Evolutionary conservation across 768 basidiomycete species (phyloP), one percentile per base, ranked within the genome.

Genomic region (Auriculariales sp.): DNA sequence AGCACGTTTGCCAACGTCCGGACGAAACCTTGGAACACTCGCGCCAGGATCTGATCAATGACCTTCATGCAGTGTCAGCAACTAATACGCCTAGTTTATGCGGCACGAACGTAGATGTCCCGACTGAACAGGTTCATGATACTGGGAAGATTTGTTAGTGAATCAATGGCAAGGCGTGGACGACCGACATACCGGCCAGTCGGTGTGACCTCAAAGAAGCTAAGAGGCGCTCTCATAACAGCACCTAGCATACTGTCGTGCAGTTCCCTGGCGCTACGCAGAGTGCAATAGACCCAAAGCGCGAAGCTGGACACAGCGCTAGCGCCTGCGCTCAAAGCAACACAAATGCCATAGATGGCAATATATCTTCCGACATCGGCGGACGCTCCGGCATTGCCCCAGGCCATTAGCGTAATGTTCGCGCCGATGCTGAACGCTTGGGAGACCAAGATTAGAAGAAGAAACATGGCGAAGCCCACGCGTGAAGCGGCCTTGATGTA

Each of bases 71-170:
- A 19, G n/a, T 19, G 11, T 33, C 31, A 35, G 22, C 25, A 39
- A n/a, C 1, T 6, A 5, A 3, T n/a, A 24, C 3, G 25, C 6
- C 19, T n/a, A 34, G 15, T 19, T 27, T 25, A 15, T 12, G 19
- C 22, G 22, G 15, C 15, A 52, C 52, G 75, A 27, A 84, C 82
- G 57, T 86, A 88, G 14, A 75, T 79, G 57, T 98, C 94, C 2
- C 90, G 78, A 3, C 88, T 88, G 65, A 97, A 97, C 25, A 95
- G 63, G 63, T 95, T 97, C 47, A 97, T 61, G 49, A 93, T 83
- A 7, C 90, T 86, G 49, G 11, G 29, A 50, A 32, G 24, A 42
- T n/a, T n/a, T n/a, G n/a, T n/a, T n/a, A n/a, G n/a, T n/a, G n/a
- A n/a, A n/a, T n/a, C n/a, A n/a, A n/a, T n/a, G n/a, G n/a, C n/a